A percentile compares a stretch with the other conserved stretches of the same genome.
These are phyloP conservation scores for Penicillium palitans DNA, from an alignment of 2,329 filamentous ascomycete genomes.

Conservation along the genomic window DNA sequence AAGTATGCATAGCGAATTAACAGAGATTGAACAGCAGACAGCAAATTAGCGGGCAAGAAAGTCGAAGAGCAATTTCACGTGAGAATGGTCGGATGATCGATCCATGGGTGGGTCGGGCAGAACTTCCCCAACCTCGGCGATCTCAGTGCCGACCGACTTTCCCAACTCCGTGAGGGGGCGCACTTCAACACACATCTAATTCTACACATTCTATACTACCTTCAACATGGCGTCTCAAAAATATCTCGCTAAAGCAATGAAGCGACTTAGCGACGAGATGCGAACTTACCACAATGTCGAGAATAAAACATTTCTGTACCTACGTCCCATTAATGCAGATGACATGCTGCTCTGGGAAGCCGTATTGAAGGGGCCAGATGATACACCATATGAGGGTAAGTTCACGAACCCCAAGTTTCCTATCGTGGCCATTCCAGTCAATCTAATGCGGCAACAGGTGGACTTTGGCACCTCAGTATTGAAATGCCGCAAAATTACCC, in stretches of 20 bases:
- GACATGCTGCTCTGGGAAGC: conserved; percentile 62
- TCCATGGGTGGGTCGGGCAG: conserved; percentile 12
- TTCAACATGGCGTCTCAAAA: conserved; percentile 17
- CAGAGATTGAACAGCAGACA: not conserved
- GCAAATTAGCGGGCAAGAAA: too few relatives aligned
- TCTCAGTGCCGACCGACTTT: conserved; percentile 8
- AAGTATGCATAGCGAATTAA: conserved; percentile 53
- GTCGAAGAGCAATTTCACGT: conserved; percentile 22
- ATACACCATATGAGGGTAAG: conserved; percentile 61
- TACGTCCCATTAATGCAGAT: conserved; percentile 58
- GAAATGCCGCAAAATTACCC: conserved; percentile 77
- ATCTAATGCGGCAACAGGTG: conserved; percentile 48
- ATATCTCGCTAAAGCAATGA: too few relatives aligned
- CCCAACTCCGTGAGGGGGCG: conserved; percentile 2
- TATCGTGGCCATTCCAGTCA: not conserved
- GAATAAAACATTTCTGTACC: conserved; percentile 48
- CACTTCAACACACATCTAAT: not conserved
- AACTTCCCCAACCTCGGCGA: conserved; percentile 27
- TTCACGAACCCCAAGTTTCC: not conserved
- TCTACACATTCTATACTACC: conserved; percentile 8
- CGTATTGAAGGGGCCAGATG: conserved; percentile 59
- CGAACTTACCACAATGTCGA: too few relatives aligned
- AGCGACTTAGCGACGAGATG: too few relatives aligned
- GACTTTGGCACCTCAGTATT: conserved; percentile 81
- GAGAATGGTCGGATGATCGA: not conserved